A percentile compares a stretch with the other conserved stretches of the same genome.
These are phyloP conservation scores for Debaryomyces singareniensis DNA, from an alignment of 1,139 yeast species.

Conservation along the genomic window DNA sequence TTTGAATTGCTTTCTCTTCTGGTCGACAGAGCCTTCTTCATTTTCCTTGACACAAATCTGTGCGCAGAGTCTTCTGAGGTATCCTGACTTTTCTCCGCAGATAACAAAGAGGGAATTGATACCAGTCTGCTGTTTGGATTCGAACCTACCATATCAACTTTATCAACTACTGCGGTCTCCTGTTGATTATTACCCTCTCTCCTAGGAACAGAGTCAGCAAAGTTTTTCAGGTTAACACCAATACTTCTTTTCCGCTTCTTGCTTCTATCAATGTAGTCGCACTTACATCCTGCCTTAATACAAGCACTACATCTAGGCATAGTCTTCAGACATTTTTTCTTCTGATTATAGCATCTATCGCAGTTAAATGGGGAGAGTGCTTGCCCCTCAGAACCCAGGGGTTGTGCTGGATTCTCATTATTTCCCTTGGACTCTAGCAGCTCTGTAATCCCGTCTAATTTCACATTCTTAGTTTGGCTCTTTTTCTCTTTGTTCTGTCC, in stretches of 20 bases:
- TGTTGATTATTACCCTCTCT: constrained; percentile 1
- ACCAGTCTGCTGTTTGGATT: constrained; percentile 8
- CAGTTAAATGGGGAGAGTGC: constrained; percentile 27
- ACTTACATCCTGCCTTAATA: constrained; percentile 25
- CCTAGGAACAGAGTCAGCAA: constrained; percentile 1
- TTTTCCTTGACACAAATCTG: not conserved
- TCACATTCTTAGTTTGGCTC: not conserved
- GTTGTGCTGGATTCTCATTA: constrained; percentile 3
- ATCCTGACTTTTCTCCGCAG: constrained; percentile 4
- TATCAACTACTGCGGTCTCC: constrained; percentile 2
- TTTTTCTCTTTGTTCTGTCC: not conserved
- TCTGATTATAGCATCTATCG: constrained; percentile 36
- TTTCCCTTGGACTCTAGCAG: not conserved
- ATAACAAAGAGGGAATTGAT: constrained; percentile 15
- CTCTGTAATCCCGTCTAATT: constrained; percentile 1
- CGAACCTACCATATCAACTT: not conserved
- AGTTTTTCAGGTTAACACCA: no score
- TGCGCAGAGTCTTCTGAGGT: constrained; percentile 1
- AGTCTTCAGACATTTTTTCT: constrained; percentile 36
- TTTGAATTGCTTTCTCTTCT: not conserved
- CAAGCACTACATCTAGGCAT: constrained; percentile 36
- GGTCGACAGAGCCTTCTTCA: not conserved
- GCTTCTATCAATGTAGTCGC: constrained; percentile 31
- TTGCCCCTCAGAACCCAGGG: constrained; percentile 1
- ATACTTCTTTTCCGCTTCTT: constrained; percentile 11